Percentiles rank a stretch among this genome's conserved stretches.
These are phyloP conservation scores for Clausena lansium DNA, from an alignment of 345 rosid genomes.

Conservation along the genomic window DNA sequence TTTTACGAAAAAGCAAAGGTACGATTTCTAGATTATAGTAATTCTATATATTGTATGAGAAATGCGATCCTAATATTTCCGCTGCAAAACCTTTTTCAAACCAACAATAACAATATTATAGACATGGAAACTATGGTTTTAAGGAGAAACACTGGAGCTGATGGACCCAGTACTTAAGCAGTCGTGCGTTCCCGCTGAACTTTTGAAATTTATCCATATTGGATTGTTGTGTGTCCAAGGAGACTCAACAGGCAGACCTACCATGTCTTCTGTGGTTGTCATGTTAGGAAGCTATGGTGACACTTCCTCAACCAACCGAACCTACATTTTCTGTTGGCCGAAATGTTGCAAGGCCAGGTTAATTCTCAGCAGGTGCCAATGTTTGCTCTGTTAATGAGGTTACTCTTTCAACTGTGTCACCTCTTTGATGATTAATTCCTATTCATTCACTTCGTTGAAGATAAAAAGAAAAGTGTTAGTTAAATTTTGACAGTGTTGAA, in stretches of 20 bases:
- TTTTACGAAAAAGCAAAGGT: no score
- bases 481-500: no score
- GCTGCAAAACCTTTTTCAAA: no score
- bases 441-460: no score
- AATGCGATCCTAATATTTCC: no score
- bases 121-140: neutral
- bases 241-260: slow-evolving; percentile 11
- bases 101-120: no score
- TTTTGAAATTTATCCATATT: neutral
- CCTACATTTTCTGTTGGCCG: slow-evolving; percentile 19
- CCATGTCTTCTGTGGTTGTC: neutral
- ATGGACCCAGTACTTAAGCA: neutral
- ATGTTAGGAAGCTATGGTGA: slow-evolving; percentile 4
- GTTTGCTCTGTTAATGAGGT: slow-evolving; percentile 6
- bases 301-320: slow-evolving; percentile 16
- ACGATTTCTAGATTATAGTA: no score
- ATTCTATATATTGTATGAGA: no score
- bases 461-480: no score
- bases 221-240: slow-evolving; percentile 17
- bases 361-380: neutral
- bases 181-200: neutral
- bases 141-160: neutral
- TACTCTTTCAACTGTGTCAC: slow-evolving; percentile 8
- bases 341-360: neutral
- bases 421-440: neutral